Percentiles rank a stretch among this genome's conserved stretches.
phyloP scores from a whole-genome alignment of 1,284 basidiomycete genomes.

The Jaminaea rosea region DNA sequence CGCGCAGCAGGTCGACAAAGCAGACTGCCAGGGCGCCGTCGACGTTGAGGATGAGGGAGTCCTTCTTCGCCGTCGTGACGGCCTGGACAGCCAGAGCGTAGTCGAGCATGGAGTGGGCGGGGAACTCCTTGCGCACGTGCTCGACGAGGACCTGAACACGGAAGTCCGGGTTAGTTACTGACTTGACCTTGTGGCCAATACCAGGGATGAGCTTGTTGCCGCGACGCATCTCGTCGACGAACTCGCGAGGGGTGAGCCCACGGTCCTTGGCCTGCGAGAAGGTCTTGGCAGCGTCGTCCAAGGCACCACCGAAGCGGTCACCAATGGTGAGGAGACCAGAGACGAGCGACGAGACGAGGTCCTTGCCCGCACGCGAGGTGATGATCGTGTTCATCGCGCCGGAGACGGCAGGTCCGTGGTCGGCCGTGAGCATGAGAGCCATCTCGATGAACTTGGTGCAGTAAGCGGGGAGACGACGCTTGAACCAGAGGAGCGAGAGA shows the following conservation, averaged over 20 bases:
- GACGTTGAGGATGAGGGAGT: constrained; percentile 61
- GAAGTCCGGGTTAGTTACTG: constrained; percentile 49
- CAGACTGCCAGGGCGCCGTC: constrained; percentile 96
- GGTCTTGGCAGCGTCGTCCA: constrained; percentile 92
- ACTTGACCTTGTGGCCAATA: constrained; percentile 99
- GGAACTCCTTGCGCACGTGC: constrained; percentile 92
- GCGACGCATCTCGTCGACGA: constrained; percentile 91
- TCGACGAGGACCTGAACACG: constrained; percentile 97
- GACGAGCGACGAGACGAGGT: constrained; percentile 89
- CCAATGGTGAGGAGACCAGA: constrained; percentile 96
- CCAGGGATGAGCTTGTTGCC: constrained; percentile 95
- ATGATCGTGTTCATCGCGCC: constrained; percentile 99
- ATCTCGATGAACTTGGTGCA: constrained; percentile 73
- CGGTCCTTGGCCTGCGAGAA: constrained; percentile 73
- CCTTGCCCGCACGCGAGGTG: constrained; percentile 95
- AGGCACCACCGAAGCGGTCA: constrained; percentile 96
- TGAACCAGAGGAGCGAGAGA: constrained; percentile 94
- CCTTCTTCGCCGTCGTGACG: constrained; percentile 96
- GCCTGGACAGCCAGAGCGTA: constrained; percentile 98
- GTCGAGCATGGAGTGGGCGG: constrained; percentile 65
- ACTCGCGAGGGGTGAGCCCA: constrained; percentile 89
- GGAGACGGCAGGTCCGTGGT: constrained; percentile 63
- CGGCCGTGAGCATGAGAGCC: constrained; percentile 97
- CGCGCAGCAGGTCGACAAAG: constrained; percentile 89
- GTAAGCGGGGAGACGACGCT: constrained; percentile 58